These are phyloP conservation scores for Yamadazyma epiphylla DNA, from an alignment of 1,139 yeast species.

Conservation along the genomic window DNA sequence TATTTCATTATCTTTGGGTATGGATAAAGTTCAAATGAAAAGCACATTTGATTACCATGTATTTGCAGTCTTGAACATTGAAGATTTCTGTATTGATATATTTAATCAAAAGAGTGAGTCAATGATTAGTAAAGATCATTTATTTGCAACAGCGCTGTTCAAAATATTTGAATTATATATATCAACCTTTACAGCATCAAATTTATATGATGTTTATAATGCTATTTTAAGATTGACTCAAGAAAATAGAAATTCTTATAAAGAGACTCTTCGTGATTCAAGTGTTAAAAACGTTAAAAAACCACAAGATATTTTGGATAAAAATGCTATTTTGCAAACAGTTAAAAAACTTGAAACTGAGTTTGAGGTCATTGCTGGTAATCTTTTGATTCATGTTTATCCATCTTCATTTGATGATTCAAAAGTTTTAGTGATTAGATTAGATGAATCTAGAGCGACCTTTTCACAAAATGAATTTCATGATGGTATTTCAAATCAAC, in stretches of 20 bases:
- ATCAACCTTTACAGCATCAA: conserved; percentile 84
- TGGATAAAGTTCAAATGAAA: conserved; percentile 54
- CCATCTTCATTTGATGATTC: conserved; percentile 76
- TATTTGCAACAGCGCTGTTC: conserved; percentile 56
- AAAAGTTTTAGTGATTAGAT: conserved; percentile 62
- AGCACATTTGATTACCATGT: conserved; percentile 81
- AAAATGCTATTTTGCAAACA: conserved; percentile 30
- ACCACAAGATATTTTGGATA: conserved; percentile 3
- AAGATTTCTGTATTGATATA: conserved; percentile 50
- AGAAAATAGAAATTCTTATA: conserved; percentile 69
- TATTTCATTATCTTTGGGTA: conserved; percentile 57
- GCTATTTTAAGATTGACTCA: conserved; percentile 69
- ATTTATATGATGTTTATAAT: conserved; percentile 70
- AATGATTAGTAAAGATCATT: conserved; percentile 51
- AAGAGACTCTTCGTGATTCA: conserved; percentile 65
- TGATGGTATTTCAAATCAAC: conserved; percentile 45
- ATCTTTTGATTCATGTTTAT: conserved; percentile 58
- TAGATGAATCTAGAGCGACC: conserved; percentile 57
- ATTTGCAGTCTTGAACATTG: conserved; percentile 60
- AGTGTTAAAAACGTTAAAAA: conserved; percentile 6
- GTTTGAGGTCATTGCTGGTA: conserved; percentile 56
- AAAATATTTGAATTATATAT: conserved; percentile 58
- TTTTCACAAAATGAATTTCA: conserved; percentile 56
- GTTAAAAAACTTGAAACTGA: conserved; percentile 52
- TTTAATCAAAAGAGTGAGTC: conserved; percentile 62